These are phyloP conservation scores for Aspergillus ibericus DNA, from an alignment of 2,329 filamentous ascomycete genomes.

Conservation along the genomic window DNA sequence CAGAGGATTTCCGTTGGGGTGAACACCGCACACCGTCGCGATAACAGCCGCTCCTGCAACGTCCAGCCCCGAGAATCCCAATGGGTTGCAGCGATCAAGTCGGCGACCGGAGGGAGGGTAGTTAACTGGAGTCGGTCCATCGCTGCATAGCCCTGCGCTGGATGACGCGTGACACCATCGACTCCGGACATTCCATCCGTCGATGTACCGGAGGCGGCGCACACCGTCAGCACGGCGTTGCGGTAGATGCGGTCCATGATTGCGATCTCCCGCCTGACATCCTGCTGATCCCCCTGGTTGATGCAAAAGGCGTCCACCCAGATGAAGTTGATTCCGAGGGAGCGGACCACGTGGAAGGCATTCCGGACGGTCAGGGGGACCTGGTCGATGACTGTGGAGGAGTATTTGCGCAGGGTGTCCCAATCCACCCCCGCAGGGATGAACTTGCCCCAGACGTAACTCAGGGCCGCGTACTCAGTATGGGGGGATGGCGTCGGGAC, in stretches of 20 bases:
- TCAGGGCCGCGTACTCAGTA: background rate
- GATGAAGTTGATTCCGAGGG: background rate
- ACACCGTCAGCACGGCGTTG: background rate
- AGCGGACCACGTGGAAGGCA: background rate
- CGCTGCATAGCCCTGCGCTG: background rate
- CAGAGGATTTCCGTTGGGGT: background rate
- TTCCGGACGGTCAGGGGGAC: background rate
- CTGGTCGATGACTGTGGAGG: background rate
- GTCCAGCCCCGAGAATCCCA: background rate
- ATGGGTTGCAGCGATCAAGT: background rate
- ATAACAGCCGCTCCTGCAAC: background rate
- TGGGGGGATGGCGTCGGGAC: background rate
- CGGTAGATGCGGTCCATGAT: background rate
- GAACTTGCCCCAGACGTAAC: background rate
- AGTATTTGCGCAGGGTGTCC: background rate
- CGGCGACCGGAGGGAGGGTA: background rate
- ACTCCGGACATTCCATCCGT: background rate
- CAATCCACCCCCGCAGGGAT: no score
- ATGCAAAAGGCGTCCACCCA: background rate
- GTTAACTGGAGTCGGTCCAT: background rate
- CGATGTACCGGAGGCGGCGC: background rate
- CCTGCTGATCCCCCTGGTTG: background rate
- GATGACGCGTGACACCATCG: background rate
- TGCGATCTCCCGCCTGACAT: background rate
- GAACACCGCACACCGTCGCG: background rate